Evolutionary conservation across 345 rosid species (phyloP), one percentile per base, ranked within the genome.

Genomic region (Euclidium syriacum): DNA sequence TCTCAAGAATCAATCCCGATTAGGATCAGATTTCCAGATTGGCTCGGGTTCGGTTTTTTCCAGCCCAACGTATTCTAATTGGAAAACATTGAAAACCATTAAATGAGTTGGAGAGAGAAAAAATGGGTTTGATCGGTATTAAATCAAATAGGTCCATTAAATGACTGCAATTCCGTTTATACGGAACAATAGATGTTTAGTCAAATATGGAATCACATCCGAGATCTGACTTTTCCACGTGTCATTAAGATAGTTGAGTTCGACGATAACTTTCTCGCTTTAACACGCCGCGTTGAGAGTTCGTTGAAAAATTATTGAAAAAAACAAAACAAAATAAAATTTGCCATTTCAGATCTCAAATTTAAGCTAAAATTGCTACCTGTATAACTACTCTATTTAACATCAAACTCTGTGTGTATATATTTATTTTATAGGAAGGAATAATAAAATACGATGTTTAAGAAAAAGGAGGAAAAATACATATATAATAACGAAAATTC

Each of bases 161-260:
- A 15, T 1, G 16, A 17, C 16, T 12, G 17, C 43, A 5, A 39
- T 39, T 17, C 0, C 6, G 43, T 39, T 6, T 14, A n/a, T 17
- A 3, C 16, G 22, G 43, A 44, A 32, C 40, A 25, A 10, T 2
- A 22, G 7, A 62, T 9, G 14, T 25, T 4, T 38, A 26, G 39
- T 40, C 49, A 63, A 51, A 38, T 12, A 41, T 10, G 48, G 39
- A 27, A 39, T 62, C n/a, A n/a, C n/a, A n/a, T n/a, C n/a, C 19
- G 23, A 54, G 46, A 8, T 16, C 16, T 54, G 54, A 44, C 35
- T 65, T 41, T 53, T 43, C 36, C 62, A 53, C 36, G 54, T 44
- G 63, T 55, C 56, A 65, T 43, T 25, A 24, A 55, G 29, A 35
- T 41, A 43, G 47, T n/a, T n/a, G 48, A 55, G 17, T 11, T 40